Base-by-base conservation (phyloP, 306 rosid species). In the Carpinus viminea region DNA sequence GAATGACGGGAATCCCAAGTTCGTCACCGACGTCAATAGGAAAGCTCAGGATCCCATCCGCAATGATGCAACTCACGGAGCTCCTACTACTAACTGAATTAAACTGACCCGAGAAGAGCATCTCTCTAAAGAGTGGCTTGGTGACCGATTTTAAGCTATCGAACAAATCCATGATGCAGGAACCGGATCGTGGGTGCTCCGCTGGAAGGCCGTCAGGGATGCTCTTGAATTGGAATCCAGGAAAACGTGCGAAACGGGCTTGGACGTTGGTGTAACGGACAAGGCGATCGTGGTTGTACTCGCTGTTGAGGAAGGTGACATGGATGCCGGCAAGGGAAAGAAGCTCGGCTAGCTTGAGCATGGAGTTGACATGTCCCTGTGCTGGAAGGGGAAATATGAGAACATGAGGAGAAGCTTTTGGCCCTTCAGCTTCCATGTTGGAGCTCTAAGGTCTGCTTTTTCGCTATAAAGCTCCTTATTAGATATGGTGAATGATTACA, bases 281-380 rank as follows among this genome's bases (percentile, higher is more conserved):
- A 48, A 80, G 85, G 3, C 80, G 61, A 12, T 60, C 47, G 71
- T 86, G 87, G 47, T 28, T 46, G 45, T 45, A 24, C 4, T 78
- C 53, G 28, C 76, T 62, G 79, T 77, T 86, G 70, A 86, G 81
- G 41, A 83, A 77, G 55, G 87, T 86, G 38, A 83, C 72, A 12
- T 74, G 76, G 62, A 83, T 36, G n/a, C 54, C 55, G 11, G 75
- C 50, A 5, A 74, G 66, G 13, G 48, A 24, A 7, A 86, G 87
- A 64, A 86, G 87, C 77, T 83, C 81, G 0, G 83, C 89, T 1
- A 86, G 83, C 10, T 83, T 73, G 45, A 86, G 85, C 85, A 75
- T 83, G 31, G 31, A 28, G 31, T n/a, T 28, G 31, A 28, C 31
- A 28, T 28, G 31, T 28, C 31, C 31, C 2, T 28, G 31, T 28